A percentile compares a stretch with the other conserved stretches of the same genome.
phyloP scores from a whole-genome alignment of 148 eudicot species.

The Rhododendron molle region DNA sequence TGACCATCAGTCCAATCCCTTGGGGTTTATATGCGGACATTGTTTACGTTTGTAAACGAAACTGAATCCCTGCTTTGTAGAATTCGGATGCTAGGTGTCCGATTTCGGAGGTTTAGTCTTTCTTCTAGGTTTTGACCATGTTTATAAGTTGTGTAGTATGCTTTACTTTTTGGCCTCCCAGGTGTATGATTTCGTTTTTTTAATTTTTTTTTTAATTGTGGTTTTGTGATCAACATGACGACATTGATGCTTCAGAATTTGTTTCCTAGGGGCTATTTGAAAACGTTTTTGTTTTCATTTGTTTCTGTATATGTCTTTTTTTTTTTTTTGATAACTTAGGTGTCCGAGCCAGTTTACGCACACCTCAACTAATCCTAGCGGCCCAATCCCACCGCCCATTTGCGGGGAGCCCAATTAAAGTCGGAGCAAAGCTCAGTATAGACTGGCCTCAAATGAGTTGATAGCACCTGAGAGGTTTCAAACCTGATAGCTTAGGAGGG shows the following conservation, averaged over 20 bases:
- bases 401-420: too few relatives aligned
- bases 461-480: too few relatives aligned
- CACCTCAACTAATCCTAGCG: too few relatives aligned
- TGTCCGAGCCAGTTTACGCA: not conserved
- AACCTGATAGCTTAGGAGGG: too few relatives aligned
- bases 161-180: not conserved
- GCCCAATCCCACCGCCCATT: too few relatives aligned
- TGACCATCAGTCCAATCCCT: too few relatives aligned
- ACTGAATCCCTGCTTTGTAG: not conserved
- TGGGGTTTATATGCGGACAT: not conserved
- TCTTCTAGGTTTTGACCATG: not conserved
- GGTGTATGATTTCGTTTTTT: not conserved
- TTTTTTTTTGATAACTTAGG: not conserved
- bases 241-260: not conserved
- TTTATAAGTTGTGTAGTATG: not conserved
- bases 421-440: too few relatives aligned
- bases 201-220: not conserved
- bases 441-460: too few relatives aligned
- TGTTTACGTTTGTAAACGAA: not conserved
- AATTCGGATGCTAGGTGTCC: not conserved
- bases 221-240: not conserved
- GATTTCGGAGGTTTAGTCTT: not conserved
- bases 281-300: not conserved
- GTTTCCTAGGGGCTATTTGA: not conserved
- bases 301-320: not conserved